phyloP scores from a whole-genome alignment of 768 basidiomycete species.

The Agaricus blazei region DNA sequence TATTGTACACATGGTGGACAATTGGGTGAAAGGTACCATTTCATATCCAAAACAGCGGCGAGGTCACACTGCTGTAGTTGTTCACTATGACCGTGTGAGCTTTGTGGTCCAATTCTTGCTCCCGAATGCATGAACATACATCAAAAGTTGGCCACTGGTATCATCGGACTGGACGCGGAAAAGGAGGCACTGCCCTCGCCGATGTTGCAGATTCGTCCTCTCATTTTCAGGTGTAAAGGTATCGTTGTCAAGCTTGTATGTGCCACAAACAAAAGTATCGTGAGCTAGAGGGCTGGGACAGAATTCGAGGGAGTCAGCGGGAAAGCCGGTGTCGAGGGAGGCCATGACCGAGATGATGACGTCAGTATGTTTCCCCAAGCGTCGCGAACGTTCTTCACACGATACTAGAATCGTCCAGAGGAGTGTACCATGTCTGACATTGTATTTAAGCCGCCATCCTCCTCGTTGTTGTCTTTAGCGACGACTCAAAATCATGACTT shows the following conservation, averaged over 20 bases:
- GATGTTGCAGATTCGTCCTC: constrained; percentile 18
- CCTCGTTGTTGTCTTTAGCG: neutral
- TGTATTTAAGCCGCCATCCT: neutral
- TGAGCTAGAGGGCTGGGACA: constrained; percentile 62
- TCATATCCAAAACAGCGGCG: constrained; percentile 88
- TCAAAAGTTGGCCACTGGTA: constrained; percentile 17
- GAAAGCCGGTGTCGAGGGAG: constrained; percentile 62
- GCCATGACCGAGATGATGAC: constrained; percentile 7
- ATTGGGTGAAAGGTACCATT: constrained; percentile 60
- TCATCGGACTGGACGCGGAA: constrained; percentile 38
- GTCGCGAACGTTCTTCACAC: neutral
- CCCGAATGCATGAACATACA: constrained; percentile 26
- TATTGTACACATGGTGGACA: neutral
- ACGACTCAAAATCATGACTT: constrained; percentile 30
- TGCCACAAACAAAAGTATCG: constrained; percentile 81
- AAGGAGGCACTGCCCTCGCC: constrained; percentile 73
- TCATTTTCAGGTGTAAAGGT: constrained; percentile 9
- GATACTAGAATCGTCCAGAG: neutral
- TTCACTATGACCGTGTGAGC: constrained; percentile 26
- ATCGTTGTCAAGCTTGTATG: constrained; percentile 70
- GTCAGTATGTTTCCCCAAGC: constrained; percentile 2
- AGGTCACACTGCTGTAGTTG: constrained; percentile 65
- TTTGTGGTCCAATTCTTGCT: neutral
- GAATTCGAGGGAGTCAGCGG: constrained; percentile 90
- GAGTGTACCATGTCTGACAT: neutral